Percentiles rank a stretch among this genome's conserved stretches.
Conservation (phyloP, 169 alveolate species). For the Hepatocystis sp. region DNA sequence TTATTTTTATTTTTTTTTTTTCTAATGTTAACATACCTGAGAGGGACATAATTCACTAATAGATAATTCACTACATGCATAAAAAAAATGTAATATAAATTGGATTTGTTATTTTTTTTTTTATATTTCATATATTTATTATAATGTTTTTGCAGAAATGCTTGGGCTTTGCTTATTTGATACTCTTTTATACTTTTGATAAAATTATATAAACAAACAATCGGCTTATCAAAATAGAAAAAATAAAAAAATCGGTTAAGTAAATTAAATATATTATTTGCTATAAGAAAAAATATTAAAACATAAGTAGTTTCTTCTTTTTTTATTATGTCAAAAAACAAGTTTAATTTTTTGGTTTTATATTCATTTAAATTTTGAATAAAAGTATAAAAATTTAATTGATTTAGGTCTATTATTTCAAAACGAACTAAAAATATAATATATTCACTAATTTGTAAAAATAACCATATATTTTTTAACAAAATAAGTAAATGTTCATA, state of each 20-base stretch:
- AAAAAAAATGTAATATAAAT: constrained; percentile 27
- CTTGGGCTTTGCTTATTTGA: constrained; percentile 9
- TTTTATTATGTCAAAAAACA: constrained; percentile 38
- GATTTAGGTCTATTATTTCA: constrained; percentile 13
- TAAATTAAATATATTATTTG: constrained; percentile 56
- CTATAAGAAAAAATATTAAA: constrained; percentile 31
- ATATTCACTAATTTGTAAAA: constrained; percentile 31
- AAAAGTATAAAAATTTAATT: constrained; percentile 14
- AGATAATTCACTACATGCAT: constrained; percentile 33
- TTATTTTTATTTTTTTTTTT: too few species aligned
- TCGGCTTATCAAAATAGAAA: constrained; percentile 41
- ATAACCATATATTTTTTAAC: constrained; percentile 52
- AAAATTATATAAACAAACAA: constrained; percentile 24
- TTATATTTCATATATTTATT: constrained; percentile 19
- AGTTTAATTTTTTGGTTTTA: constrained; percentile 12
- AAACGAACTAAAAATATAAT: constrained; percentile 21
- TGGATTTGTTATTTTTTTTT: background rate
- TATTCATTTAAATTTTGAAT: constrained; percentile 25
- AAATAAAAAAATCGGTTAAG: constrained; percentile 27
- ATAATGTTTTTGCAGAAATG: constrained; percentile 27
- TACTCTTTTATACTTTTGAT: constrained; percentile 18
- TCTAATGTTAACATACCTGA: too few species aligned
- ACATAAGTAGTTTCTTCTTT: constrained; percentile 53
- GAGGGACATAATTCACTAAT: constrained; percentile 13
- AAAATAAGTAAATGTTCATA: constrained; percentile 18